Evolutionary conservation across 2,329 filamentous ascomycete species (phyloP).

Genomic region (Mycosphaerella sp.): DNA sequence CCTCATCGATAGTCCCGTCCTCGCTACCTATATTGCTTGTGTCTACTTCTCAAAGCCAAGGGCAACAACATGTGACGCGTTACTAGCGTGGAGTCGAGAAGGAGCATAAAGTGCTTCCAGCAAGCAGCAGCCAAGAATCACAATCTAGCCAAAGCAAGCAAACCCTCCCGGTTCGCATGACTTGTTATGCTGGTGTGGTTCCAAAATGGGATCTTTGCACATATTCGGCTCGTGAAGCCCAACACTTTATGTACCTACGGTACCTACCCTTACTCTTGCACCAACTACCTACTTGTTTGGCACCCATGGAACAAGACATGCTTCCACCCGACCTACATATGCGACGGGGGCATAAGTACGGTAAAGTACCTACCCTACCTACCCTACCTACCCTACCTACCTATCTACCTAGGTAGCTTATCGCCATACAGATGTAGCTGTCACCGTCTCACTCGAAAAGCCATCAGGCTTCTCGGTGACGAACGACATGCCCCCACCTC

Average conservation of each 20-base stretch:
- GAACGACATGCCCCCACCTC: too few species aligned
- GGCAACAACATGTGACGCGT: too few species aligned
- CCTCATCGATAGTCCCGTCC: too few species aligned
- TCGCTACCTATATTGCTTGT: too few species aligned
- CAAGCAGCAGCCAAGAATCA: slow-evolving; percentile 55
- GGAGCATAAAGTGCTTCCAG: slow-evolving; percentile 44
- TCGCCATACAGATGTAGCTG: slow-evolving; percentile 40
- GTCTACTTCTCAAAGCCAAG: too few species aligned
- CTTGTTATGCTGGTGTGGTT: slow-evolving; percentile 54
- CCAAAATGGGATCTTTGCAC: slow-evolving; percentile 50
- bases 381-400: too few species aligned
- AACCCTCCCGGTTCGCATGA: slow-evolving; percentile 48
- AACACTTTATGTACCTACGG: slow-evolving; percentile 51
- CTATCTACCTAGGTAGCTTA: too few species aligned
- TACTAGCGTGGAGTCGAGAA: too few species aligned
- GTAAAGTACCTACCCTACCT: too few species aligned
- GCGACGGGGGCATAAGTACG: too few species aligned
- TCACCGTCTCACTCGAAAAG: slow-evolving; percentile 46
- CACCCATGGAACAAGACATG: slow-evolving; percentile 50
- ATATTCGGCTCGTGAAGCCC: slow-evolving; percentile 43
- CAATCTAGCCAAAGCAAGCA: slow-evolving; percentile 48
- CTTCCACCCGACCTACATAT: slow-evolving; percentile 40
- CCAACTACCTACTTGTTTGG: slow-evolving; percentile 42
- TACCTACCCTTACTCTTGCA: slow-evolving; percentile 49
- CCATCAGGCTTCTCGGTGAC: slow-evolving; percentile 37